These are phyloP conservation scores for Ganoderma sinense DNA, from an alignment of 1,284 basidiomycete species.

Conservation along the genomic window DNA sequence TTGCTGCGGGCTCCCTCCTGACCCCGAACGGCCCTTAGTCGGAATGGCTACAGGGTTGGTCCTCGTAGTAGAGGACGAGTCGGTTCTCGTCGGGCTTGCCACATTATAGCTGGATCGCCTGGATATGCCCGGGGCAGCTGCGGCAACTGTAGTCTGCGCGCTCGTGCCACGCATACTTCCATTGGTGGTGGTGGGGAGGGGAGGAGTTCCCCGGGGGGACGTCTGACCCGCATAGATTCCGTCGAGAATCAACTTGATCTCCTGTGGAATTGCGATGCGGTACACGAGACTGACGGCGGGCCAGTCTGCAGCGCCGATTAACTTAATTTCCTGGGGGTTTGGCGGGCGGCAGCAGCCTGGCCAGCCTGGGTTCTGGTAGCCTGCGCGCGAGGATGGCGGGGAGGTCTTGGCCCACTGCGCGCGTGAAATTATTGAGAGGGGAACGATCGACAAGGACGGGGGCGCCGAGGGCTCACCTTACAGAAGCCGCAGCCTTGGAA, in stretches of 20 bases:
- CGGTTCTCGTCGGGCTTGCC: constrained; percentile 35
- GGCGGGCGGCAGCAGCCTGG: constrained; percentile 85
- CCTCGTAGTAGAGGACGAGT: constrained; percentile 32
- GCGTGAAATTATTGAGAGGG: constrained; percentile 36
- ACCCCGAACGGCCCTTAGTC: constrained; percentile 47
- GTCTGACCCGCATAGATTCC: constrained; percentile 43
- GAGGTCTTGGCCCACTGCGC: constrained; percentile 71
- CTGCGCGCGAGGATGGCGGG: constrained; percentile 58
- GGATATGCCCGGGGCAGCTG: constrained; percentile 47
- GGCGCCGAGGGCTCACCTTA: constrained; percentile 59
- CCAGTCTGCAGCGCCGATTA: constrained; percentile 81
- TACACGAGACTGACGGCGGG: constrained; percentile 76
- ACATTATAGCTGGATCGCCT: constrained; percentile 57
- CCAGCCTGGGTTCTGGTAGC: constrained; percentile 78
- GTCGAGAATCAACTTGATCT: constrained; percentile 72
- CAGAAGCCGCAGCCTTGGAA: constrained; percentile 88
- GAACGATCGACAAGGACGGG: constrained; percentile 36
- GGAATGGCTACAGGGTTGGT: constrained; percentile 46
- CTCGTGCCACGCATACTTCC: constrained; percentile 38
- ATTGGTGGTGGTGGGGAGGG: constrained; percentile 41
- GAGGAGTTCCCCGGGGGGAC: constrained; percentile 32
- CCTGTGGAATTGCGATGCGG: constrained; percentile 70
- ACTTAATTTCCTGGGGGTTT: constrained; percentile 57
- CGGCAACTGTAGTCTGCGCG: constrained; percentile 33
- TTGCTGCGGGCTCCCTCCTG: constrained; percentile 59